Evolutionary conservation across 83 land plant species (phyloP).

Genomic region (Thuja plicata): DNA sequence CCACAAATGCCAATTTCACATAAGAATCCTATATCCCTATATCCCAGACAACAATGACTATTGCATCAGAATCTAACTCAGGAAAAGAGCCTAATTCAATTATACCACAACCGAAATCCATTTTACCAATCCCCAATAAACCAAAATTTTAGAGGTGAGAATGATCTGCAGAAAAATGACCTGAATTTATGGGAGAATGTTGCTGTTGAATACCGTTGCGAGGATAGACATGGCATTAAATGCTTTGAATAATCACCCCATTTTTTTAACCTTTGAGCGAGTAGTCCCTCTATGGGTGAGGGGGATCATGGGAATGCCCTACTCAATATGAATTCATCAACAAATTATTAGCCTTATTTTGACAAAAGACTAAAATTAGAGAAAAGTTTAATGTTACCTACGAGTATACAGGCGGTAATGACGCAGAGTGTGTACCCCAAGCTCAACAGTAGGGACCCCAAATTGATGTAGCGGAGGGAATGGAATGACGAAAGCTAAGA

Average conservation of each 20-base stretch:
- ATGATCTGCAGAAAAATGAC: constrained; percentile 19
- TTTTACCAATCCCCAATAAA: neutral
- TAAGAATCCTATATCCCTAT: no score
- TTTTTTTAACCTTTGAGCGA: constrained; percentile 37
- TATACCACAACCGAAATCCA: no score
- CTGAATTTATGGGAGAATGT: constrained; percentile 90
- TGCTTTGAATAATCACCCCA: constrained; percentile 42
- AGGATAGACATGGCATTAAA: constrained; percentile 81
- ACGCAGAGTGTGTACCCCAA: constrained; percentile 54
- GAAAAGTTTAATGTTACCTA: constrained; percentile 23
- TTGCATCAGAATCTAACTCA: no score
- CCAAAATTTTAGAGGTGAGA: neutral
- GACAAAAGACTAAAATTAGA: neutral
- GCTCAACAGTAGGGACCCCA: constrained; percentile 56
- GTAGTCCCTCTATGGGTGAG: constrained; percentile 67
- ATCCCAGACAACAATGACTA: no score
- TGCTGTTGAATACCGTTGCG: constrained; percentile 67
- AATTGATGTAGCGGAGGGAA: constrained; percentile 67
- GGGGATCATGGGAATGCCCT: constrained; percentile 56
- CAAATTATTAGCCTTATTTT: neutral
- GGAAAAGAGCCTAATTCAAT: no score
- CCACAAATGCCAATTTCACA: no score
- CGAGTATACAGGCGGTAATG: constrained; percentile 51
- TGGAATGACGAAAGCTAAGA: constrained; percentile 76
- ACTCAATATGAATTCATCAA: neutral